Evolutionary conservation across 139 green algal species (phyloP).

Genomic region (Tetraselmis striata): DNA sequence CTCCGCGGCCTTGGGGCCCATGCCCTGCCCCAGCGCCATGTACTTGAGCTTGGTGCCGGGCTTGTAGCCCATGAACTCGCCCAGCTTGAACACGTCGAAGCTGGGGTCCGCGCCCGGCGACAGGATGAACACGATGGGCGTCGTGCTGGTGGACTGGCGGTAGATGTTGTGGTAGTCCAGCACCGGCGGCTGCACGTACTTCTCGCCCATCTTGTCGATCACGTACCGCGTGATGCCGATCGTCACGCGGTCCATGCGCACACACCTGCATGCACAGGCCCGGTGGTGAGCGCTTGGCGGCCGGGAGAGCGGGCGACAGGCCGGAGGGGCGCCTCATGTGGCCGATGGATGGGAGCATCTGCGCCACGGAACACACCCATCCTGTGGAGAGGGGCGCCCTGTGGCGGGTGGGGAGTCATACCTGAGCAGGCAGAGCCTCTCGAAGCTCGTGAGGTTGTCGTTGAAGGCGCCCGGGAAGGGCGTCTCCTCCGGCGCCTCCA

Average conservation of each 20-base stretch:
- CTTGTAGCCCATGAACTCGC: conserved; percentile 78
- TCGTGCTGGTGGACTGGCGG: conserved; percentile 54
- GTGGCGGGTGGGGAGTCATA: too few relatives aligned
- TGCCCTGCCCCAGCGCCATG: conserved; percentile 88
- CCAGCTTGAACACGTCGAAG: conserved; percentile 85
- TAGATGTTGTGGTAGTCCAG: conserved; percentile 73
- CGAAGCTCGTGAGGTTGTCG: conserved; percentile 55
- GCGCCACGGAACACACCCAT: too few relatives aligned
- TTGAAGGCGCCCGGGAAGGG: conserved; percentile 47
- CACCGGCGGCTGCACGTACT: conserved; percentile 63
- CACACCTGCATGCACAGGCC: too few relatives aligned
- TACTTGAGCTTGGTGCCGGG: conserved; percentile 80
- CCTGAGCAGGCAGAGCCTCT: conserved; percentile 75
- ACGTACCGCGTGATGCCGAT: conserved; percentile 68
- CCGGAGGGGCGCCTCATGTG: too few relatives aligned
- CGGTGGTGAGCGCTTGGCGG: too few relatives aligned
- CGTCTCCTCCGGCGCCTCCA: conserved; percentile 54
- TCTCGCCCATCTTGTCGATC: conserved; percentile 50
- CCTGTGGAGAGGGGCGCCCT: too few relatives aligned
- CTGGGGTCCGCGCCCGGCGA: conserved; percentile 80
- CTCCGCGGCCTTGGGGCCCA: conserved; percentile 75
- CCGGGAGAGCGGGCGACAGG: too few relatives aligned
- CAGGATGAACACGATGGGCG: conserved; percentile 85
- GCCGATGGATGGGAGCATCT: too few relatives aligned
- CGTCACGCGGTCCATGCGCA: conserved; percentile 74